A percentile compares a stretch with the other conserved stretches of the same genome.
Conservation (phyloP, 2,329 filamentous ascomycete species). For the Lasiodiplodia citricola region DNA sequence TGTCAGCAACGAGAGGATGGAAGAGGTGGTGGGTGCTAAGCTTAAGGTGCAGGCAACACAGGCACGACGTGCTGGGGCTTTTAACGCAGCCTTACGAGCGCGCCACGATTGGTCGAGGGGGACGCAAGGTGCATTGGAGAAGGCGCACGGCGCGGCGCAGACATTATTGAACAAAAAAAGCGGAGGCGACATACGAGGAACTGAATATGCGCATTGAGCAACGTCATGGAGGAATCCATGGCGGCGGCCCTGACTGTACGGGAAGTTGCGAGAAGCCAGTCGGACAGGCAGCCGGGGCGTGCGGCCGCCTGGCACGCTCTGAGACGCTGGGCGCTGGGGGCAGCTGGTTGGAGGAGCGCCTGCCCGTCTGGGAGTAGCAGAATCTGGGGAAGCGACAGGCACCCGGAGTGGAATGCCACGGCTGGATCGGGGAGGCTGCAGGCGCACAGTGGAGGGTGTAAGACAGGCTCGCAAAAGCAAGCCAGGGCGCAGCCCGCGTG, state of each 20-base stretch:
- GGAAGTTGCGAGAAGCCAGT: constrained; percentile 6
- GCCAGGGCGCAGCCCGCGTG: constrained; percentile 11
- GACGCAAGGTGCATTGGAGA: constrained; percentile 24
- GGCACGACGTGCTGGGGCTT: constrained; percentile 25
- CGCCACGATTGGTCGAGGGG: constrained; percentile 18
- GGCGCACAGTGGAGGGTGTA: not conserved
- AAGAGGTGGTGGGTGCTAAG: constrained; percentile 1
- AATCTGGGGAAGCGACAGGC: constrained; percentile 21
- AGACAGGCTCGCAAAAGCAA: constrained; percentile 25
- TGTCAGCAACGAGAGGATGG: constrained; percentile 35
- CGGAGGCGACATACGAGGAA: constrained; percentile 50
- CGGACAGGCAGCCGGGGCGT: not conserved
- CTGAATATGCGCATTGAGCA: constrained; percentile 55
- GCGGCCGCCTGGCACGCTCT: not conserved
- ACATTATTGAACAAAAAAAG: constrained; percentile 27
- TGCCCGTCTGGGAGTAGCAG: constrained; percentile 14
- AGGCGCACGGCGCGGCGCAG: constrained; percentile 5
- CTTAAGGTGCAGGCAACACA: constrained; percentile 25
- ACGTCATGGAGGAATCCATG: constrained; percentile 52
- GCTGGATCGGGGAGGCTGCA: constrained; percentile 22
- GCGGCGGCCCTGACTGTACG: constrained; percentile 15
- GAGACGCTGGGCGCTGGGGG: not conserved
- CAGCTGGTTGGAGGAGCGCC: constrained; percentile 2
- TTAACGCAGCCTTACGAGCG: constrained; percentile 23
- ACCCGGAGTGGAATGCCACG: not conserved